Conservation (phyloP, 495 filamentous ascomycete species). For the Bathelium albidoporum region DNA sequence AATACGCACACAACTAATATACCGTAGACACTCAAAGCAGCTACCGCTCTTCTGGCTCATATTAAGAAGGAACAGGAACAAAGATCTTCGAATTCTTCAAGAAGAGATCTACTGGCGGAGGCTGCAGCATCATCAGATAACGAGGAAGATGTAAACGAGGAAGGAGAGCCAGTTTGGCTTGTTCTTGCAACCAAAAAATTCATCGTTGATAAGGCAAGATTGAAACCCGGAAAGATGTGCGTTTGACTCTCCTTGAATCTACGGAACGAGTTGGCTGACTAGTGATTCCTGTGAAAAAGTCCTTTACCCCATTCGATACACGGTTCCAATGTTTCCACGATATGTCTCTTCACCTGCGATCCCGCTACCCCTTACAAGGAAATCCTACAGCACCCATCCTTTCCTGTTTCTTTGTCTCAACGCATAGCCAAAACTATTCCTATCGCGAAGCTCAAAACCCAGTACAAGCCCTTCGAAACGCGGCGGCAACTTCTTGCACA, state of each 20-base stretch:
- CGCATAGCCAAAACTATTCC: slow-evolving; percentile 75
- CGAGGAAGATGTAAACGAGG: slow-evolving; percentile 43
- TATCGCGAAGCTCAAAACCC: slow-evolving; percentile 68
- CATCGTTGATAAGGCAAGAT: slow-evolving; percentile 58
- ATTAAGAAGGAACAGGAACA: slow-evolving; percentile 54
- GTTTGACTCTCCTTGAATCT: slow-evolving; percentile 33
- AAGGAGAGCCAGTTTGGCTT: slow-evolving; percentile 64
- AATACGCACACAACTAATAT: neutral
- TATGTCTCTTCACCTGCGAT: slow-evolving; percentile 77
- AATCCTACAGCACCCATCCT: slow-evolving; percentile 59
- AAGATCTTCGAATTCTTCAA: slow-evolving; percentile 42
- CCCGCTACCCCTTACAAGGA: slow-evolving; percentile 89
- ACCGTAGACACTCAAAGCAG: slow-evolving; percentile 61
- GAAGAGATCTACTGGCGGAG: slow-evolving; percentile 32
- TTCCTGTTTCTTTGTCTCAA: slow-evolving; percentile 59
- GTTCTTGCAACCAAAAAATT: slow-evolving; percentile 84
- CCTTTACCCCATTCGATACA: slow-evolving; percentile 61
- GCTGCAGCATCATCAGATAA: slow-evolving; percentile 43
- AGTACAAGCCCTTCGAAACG: slow-evolving; percentile 78
- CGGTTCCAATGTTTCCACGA: slow-evolving; percentile 47
- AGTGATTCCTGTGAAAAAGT: slow-evolving; percentile 10
- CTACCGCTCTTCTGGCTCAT: slow-evolving; percentile 67
- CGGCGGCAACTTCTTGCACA: slow-evolving; percentile 73
- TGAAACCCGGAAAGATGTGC: slow-evolving; percentile 65
- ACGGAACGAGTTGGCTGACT: slow-evolving; percentile 7